Evolutionary conservation across 352 stramenopile species (phyloP), one percentile per base, ranked within the genome.

Genomic region (Globisporangium paroecandrum): DNA sequence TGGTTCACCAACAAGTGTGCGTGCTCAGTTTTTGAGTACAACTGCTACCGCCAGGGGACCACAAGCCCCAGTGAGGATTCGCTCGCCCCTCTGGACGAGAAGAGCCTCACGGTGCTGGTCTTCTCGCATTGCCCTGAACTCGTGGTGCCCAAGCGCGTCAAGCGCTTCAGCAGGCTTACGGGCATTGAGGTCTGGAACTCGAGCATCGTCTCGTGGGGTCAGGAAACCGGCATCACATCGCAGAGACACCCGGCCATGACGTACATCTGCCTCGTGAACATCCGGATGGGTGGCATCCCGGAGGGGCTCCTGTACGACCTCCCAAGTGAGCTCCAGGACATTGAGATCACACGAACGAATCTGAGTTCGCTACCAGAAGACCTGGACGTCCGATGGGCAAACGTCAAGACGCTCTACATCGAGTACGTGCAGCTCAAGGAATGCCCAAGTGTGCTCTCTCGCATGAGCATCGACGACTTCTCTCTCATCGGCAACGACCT

Each of bases 161-260:
- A 36, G 24, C 27, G 27, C 7, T 75, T 81, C 27, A 25, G 6
- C 20, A 67, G 58, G 9, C 64, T 81, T 9, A 36, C 70, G 3
- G 72, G 69, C 0, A 36, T 81, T n/a, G 67, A 78, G 25, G 57
- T 81, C 29, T 77, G 66, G 69, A 73, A 70, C n/a, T 69, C 63
- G 3, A 66, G 36, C 15, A 63, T 81, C 22, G 20, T 49, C 0
- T 24, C 41, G 13, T 81, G 72, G 72, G 47, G 7, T 1, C 20
- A 32, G 12, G 55, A 69, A 3, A 66, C 69, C 10, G 62, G 58
- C 4, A 22, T 78, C n/a, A 72, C 49, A 0, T 10, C n/a, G 6
- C 25, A 27, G 5, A 41, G 46, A 9, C 63, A 69, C n/a, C 32
- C 58, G 3, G 3, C 34, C 2, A 56, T 81, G 20, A 38, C 55